These are phyloP conservation scores for Candida chauliodis DNA, from an alignment of 805 yeast genomes.

Conservation along the genomic window DNA sequence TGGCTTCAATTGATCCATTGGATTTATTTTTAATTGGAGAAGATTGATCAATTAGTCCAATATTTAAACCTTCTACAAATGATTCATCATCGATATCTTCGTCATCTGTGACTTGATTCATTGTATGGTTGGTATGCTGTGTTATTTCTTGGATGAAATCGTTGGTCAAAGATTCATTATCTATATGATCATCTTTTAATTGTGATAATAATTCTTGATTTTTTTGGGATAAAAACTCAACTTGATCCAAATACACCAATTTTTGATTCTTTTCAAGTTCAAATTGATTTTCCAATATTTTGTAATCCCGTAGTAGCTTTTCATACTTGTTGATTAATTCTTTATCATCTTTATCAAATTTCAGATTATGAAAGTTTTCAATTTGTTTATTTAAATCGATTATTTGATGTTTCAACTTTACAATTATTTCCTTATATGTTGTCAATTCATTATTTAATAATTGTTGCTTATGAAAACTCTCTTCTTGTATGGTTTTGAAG, in stretches of 20 bases:
- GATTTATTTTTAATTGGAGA: slow-evolving; percentile 16
- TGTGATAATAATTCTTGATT: slow-evolving; percentile 12
- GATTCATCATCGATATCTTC: slow-evolving; percentile 11
- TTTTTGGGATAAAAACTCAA: slow-evolving; percentile 45
- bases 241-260: slow-evolving; percentile 50
- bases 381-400: slow-evolving; percentile 11
- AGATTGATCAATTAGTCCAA: slow-evolving; percentile 13
- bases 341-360: slow-evolving; percentile 6
- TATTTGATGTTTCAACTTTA: slow-evolving; percentile 27
- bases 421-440: slow-evolving; percentile 30
- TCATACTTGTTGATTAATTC: slow-evolving; percentile 25
- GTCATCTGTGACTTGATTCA: slow-evolving; percentile 20
- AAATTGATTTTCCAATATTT: slow-evolving; percentile 45
- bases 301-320: slow-evolving; percentile 30
- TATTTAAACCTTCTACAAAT: not conserved
- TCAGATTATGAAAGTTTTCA: slow-evolving; percentile 1
- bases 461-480: slow-evolving; percentile 24
- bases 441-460: slow-evolving; percentile 26
- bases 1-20: slow-evolving; percentile 19
- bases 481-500: slow-evolving; percentile 26
- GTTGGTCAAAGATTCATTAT: not conserved
- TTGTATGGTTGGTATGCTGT: slow-evolving; percentile 16
- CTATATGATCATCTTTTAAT: not conserved
- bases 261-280: slow-evolving; percentile 54
- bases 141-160: slow-evolving; percentile 9